Conservation (phyloP, 2,329 filamentous ascomycete genomes). For the Botrytis elliptica region DNA sequence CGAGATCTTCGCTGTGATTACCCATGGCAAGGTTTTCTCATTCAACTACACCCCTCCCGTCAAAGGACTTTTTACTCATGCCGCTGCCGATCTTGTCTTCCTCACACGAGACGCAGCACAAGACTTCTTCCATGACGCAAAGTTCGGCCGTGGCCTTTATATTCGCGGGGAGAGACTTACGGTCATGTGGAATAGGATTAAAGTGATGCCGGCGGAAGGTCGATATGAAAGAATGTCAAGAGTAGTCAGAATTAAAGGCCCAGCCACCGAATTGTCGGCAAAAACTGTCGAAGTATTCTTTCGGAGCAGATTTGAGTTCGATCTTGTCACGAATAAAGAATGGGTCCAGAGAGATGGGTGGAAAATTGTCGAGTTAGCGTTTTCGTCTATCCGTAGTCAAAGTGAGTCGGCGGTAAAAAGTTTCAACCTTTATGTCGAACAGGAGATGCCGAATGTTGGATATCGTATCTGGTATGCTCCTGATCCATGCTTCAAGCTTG, state of each 20-base stretch:
- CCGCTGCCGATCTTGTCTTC: constrained; percentile 24
- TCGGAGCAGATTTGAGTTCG: constrained; percentile 14
- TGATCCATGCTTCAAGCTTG: constrained; percentile 24
- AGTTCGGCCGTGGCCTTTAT: not conserved
- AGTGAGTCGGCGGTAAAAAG: constrained; percentile 15
- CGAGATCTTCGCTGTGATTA: constrained; percentile 23
- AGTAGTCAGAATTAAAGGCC: constrained; percentile 19
- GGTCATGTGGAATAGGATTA: constrained; percentile 17
- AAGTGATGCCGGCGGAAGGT: not conserved
- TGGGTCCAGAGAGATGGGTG: not conserved
- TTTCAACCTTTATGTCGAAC: constrained; percentile 2
- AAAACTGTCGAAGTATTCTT: constrained; percentile 3
- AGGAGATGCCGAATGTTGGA: not conserved
- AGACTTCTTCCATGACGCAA: not conserved
- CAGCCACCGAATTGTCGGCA: not conserved
- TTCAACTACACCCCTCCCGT: constrained; percentile 16
- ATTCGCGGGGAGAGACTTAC: not conserved
- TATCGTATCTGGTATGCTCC: constrained; percentile 22
- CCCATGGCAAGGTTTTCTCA: constrained; percentile 24
- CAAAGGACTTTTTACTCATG: not conserved
- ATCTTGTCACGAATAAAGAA: constrained; percentile 13
- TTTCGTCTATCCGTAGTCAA: constrained; percentile 25
- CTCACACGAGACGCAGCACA: constrained; percentile 21
- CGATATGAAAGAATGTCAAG: constrained; percentile 16
- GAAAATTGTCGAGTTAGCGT: constrained; percentile 20